Conservation (phyloP, 305 asterid genomes). For the Andrographis paniculata region DNA sequence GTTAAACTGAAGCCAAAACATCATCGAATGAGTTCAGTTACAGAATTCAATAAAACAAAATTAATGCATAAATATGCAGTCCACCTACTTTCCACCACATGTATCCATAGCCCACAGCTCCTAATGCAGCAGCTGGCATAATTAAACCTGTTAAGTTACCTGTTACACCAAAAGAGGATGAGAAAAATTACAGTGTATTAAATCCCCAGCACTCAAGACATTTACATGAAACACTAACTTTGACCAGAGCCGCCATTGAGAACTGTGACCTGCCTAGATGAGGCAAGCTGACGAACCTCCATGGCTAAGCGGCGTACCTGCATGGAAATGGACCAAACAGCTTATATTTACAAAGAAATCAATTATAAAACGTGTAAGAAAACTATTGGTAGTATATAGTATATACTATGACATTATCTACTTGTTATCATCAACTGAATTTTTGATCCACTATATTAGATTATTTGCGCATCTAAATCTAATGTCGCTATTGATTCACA, state of each 20-base stretch:
- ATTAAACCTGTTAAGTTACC: conserved; percentile 47
- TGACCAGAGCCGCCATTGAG: conserved; percentile 54
- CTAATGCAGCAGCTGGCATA: conserved; percentile 66
- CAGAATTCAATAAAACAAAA: conserved; percentile 11
- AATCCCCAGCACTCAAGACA: conserved; percentile 3
- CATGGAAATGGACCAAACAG: conserved; percentile 12
- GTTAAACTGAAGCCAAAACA: conserved; percentile 2
- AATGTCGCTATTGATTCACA: too few species aligned
- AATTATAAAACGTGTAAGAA: neutral
- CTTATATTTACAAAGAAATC: neutral
- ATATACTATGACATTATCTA: neutral
- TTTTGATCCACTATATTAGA: too few species aligned
- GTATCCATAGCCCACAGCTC: conserved; percentile 87
- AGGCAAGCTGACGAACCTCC: conserved; percentile 68
- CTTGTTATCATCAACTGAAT: too few species aligned
- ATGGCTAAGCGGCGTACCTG: conserved; percentile 73
- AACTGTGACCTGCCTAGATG: conserved; percentile 53
- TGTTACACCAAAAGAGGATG: conserved; percentile 20
- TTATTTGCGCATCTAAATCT: too few species aligned
- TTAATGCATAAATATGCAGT: conserved; percentile 15
- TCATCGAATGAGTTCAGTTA: neutral
- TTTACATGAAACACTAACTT: conserved; percentile 25
- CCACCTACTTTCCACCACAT: conserved; percentile 98
- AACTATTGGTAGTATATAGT: neutral
- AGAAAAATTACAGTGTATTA: conserved; percentile 10